Evolutionary conservation across 129 eudicot genomes (phyloP).

Genomic region (Flaveria linearis): DNA sequence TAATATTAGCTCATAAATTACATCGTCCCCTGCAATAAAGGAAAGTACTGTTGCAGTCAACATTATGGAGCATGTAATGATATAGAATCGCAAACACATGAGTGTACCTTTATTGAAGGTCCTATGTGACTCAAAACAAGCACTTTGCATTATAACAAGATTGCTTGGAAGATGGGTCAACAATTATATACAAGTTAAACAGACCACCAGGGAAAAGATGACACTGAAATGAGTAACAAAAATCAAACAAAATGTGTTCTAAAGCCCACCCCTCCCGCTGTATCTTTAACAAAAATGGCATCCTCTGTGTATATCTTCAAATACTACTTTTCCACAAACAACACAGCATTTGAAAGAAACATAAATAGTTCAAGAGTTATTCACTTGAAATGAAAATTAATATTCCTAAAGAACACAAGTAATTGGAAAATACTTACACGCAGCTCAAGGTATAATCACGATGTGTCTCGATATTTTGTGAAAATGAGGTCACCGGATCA

Average conservation of each 20-base stretch:
- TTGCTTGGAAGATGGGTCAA: constrained; percentile 35
- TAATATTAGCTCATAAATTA: constrained; percentile 19
- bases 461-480: constrained; percentile 23
- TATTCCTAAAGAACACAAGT: not conserved
- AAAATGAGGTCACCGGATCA: constrained; percentile 40
- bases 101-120: constrained; percentile 27
- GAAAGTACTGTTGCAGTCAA: not conserved
- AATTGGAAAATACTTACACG: constrained; percentile 18
- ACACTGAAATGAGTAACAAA: too few species aligned
- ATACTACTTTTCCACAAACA: not conserved
- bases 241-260: not conserved
- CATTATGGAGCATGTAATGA: not conserved
- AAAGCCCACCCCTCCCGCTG: constrained; percentile 44
- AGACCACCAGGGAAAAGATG: too few species aligned
- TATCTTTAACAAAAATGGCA: constrained; percentile 39
- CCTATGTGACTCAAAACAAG: not conserved
- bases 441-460: constrained; percentile 31
- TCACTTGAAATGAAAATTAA: not conserved
- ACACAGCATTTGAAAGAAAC: constrained; percentile 41
- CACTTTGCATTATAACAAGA: constrained; percentile 23
- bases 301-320: constrained; percentile 38
- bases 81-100: not conserved
- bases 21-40: constrained; percentile 19
- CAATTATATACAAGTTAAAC: not conserved
- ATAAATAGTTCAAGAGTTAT: not conserved